Base-by-base conservation (phyloP, 768 basidiomycete genomes). In the Boletus tylopilopsis region DNA sequence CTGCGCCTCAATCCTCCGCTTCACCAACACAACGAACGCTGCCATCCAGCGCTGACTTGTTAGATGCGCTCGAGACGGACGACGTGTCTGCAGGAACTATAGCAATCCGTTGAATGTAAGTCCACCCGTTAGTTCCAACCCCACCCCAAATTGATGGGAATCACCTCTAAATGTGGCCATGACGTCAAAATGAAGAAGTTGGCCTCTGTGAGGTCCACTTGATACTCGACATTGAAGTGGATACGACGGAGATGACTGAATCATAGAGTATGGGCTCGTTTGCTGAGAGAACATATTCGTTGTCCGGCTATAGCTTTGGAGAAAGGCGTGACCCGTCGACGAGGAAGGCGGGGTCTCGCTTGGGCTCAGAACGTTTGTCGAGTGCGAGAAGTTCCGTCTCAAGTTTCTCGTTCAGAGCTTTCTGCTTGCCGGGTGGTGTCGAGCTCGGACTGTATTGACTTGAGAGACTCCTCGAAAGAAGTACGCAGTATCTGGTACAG, bases 381-480 rank as follows among this genome's bases (percentile, higher is more conserved):
- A 98, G 74, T 15, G 85, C 82, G 37, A 96, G 67, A 37, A 98
- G 75, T 63, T 99, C 96, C 53, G 79, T 90, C 73, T 99, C 96
- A 8, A 99, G 77, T 61, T 83, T 86, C 65, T 97, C 94, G 54
- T 93, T 96, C 42, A 99, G 74, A 0, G 70, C 68, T 47, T 77
- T 84, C 61, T 94, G 87, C 64, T 86, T 89, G 38, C 21, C 77
- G 75, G 7, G 82, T 76, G 7, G 69, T 67, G 11, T 77, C 76
- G 0, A 94, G 75, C 37, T 84, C 78, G 4, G 79, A 75, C 53
- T 82, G 76, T 0, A 80, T 68, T 7, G 73, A 71, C 42, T 78
- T 73, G 44, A 92, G 73, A 2, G 82, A 84, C 5, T 77, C 75
- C 62, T 91, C 85, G 4, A 97, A 78, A 64, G 95, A 92, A 18